Evolutionary conservation across 1,284 basidiomycete species (phyloP).

Genomic region (Leccinum subfulvum): DNA sequence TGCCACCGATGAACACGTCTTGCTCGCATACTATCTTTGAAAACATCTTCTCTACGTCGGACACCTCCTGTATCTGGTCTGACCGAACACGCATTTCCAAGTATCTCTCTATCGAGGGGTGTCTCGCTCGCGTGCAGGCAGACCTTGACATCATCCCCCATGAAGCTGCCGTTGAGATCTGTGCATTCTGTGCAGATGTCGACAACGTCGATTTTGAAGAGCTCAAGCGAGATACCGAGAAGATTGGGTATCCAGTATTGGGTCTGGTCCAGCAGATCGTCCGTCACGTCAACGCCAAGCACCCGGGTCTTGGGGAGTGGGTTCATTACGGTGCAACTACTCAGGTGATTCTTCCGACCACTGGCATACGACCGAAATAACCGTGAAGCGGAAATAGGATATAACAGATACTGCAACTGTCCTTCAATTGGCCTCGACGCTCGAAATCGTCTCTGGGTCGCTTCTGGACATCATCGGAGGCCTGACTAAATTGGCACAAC

Average conservation of each 20-base stretch:
- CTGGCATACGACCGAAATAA: neutral
- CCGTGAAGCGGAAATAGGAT: slow-evolving; percentile 31
- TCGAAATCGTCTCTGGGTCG: slow-evolving; percentile 32
- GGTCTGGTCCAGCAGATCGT: slow-evolving; percentile 45
- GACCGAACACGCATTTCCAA: slow-evolving; percentile 37
- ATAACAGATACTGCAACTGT: slow-evolving; percentile 46
- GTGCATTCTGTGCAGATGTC: slow-evolving; percentile 33
- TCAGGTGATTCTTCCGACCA: slow-evolving; percentile 32
- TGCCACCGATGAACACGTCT: slow-evolving; percentile 6
- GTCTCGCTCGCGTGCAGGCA: slow-evolving; percentile 39
- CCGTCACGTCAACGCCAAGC: slow-evolving; percentile 33
- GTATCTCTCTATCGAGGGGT: slow-evolving; percentile 42
- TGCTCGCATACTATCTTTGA: slow-evolving; percentile 35
- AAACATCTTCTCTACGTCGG: slow-evolving; percentile 40
- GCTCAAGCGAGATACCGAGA: slow-evolving; percentile 38
- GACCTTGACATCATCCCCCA: slow-evolving; percentile 39
- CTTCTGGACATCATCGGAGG: slow-evolving; percentile 30
- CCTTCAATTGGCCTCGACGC: slow-evolving; percentile 41
- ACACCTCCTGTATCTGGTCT: slow-evolving; percentile 40
- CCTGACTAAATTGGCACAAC: slow-evolving; percentile 30
- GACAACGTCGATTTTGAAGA: slow-evolving; percentile 38
- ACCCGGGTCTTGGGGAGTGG: slow-evolving; percentile 43
- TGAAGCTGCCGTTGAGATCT: slow-evolving; percentile 36
- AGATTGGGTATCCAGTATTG: slow-evolving; percentile 44
- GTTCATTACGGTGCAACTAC: slow-evolving; percentile 47